These are phyloP conservation scores for Karstenula rhodostoma DNA, from an alignment of 2,329 filamentous ascomycete genomes.

Conservation along the genomic window DNA sequence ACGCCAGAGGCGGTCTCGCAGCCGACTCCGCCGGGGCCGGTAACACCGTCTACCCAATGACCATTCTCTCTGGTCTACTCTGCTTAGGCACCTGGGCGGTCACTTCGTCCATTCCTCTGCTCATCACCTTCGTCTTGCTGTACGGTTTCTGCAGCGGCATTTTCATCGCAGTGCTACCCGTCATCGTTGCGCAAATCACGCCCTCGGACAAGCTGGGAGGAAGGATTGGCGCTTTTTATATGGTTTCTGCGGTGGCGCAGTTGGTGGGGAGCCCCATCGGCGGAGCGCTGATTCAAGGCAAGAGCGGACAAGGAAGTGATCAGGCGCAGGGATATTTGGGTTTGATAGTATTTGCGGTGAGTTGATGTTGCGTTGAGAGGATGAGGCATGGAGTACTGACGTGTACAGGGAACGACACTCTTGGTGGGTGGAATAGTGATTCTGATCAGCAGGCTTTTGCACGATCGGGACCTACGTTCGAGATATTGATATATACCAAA, in stretches of 20 bases:
- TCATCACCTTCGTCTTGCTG: constrained; percentile 70
- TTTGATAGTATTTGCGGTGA: constrained; percentile 40
- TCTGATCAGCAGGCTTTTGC: constrained; percentile 13
- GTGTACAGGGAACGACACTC: constrained; percentile 15
- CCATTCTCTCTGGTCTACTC: constrained; percentile 51
- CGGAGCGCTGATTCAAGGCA: constrained; percentile 53
- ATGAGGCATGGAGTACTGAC: not conserved
- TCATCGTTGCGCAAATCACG: constrained; percentile 74
- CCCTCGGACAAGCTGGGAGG: constrained; percentile 76
- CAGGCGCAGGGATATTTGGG: constrained; percentile 30
- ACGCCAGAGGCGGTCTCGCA: constrained; percentile 55
- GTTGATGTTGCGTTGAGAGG: constrained; percentile 1
- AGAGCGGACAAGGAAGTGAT: constrained; percentile 6
- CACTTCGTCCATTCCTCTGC: constrained; percentile 58
- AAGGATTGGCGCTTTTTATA: constrained; percentile 70
- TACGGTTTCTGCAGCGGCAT: constrained; percentile 77
- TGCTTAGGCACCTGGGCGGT: constrained; percentile 66
- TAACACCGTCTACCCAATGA: constrained; percentile 63
- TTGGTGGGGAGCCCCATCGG: constrained; percentile 74
- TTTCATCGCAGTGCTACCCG: constrained; percentile 69
- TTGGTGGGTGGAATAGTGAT: constrained; percentile 16
- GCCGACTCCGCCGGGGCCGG: constrained; percentile 64
- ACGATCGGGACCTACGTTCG: constrained; percentile 11
- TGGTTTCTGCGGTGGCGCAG: constrained; percentile 69
- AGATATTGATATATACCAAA: constrained; percentile 6